Evolutionary conservation across 306 rosid genomes (phyloP).

Genomic region (Astragalus glycyphyllos): DNA sequence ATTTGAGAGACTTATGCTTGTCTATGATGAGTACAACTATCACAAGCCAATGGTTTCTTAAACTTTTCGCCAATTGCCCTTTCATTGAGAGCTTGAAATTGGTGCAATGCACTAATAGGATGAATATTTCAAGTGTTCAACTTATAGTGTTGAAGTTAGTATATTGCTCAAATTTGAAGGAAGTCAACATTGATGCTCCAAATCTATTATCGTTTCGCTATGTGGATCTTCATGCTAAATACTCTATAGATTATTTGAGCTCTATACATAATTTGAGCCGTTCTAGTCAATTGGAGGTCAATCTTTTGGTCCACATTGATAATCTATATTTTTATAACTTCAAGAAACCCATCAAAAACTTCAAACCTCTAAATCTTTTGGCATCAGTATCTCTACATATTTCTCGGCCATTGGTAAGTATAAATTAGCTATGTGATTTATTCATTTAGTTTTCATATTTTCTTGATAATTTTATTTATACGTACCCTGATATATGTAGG

Average conservation of each 20-base stretch:
- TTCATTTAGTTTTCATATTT: not conserved
- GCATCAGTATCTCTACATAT: constrained; percentile 3
- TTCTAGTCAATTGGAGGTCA: not conserved
- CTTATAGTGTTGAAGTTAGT: constrained; percentile 34
- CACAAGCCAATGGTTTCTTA: no score
- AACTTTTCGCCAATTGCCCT: no score
- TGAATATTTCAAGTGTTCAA: constrained; percentile 36
- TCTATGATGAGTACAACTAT: no score
- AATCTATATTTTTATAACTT: not conserved
- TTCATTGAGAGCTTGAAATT: no score
- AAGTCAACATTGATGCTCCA: no score
- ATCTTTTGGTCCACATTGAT: not conserved
- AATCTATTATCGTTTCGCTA: no score
- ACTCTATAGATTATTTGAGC: no score
- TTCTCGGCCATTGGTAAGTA: not conserved
- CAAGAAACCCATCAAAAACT: constrained; percentile 33
- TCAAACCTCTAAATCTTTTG: constrained; percentile 34
- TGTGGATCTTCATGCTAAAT: no score
- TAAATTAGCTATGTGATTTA: not conserved
- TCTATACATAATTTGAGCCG: no score
- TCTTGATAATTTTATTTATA: not conserved
- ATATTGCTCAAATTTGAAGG: constrained; percentile 30
- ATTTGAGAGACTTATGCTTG: no score
- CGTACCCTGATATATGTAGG: constrained; percentile 8
- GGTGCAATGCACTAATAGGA: constrained; percentile 1